Base-by-base conservation (phyloP, 1,139 yeast genomes). In the Saccharomyces hybrid region DNA sequence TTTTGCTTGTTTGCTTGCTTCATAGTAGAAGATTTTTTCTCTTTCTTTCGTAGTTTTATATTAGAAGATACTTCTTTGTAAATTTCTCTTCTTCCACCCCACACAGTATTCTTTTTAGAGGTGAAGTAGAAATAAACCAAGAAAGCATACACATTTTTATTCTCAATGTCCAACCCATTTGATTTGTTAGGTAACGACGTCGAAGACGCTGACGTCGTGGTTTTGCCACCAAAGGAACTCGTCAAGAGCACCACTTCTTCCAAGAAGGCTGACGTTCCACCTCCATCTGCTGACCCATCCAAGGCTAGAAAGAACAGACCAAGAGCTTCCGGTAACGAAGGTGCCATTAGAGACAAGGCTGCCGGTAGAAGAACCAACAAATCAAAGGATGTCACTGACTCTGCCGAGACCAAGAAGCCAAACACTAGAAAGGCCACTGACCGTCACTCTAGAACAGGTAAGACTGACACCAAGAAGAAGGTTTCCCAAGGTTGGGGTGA, bases 401-500 rank as follows among this genome's bases (percentile, higher is more conserved):
- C 88, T 71, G 75, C 80, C 62, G 65, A 72, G 58, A 67, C 73
- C 64, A 71, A 73, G 68, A 86, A 81, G 77, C 74, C 78, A 71
- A 84, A 82, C 77, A 80, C 77, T 71, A 82, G 84, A 70, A 80
- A 72, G 73, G 62, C 61, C 53, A 57, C 69, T 63, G 95, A 86
- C 79, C 95, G 95, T 78, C 95, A 85, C 73, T 83, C 91, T 64
- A 87, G 88, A 80, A 71, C 87, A 63, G 88, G 85, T 70, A 86
- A 85, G 80, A 76, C 84, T 68, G 97, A 90, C 78, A 78, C 96
- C 68, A 81, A 79, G 68, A 90, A 90, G 86, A 85, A 86, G 76
- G 79, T 85, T 71, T 81, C 80, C 74, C 86, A 84, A 77, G 91
- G 95, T 75, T 91, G 96, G 83, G 89, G 90, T 68, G 84, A 83